Evolutionary conservation across 2,329 filamentous ascomycete species (phyloP), one percentile per base, ranked within the genome.

Genomic region (Hymenoscyphus infarciens): DNA sequence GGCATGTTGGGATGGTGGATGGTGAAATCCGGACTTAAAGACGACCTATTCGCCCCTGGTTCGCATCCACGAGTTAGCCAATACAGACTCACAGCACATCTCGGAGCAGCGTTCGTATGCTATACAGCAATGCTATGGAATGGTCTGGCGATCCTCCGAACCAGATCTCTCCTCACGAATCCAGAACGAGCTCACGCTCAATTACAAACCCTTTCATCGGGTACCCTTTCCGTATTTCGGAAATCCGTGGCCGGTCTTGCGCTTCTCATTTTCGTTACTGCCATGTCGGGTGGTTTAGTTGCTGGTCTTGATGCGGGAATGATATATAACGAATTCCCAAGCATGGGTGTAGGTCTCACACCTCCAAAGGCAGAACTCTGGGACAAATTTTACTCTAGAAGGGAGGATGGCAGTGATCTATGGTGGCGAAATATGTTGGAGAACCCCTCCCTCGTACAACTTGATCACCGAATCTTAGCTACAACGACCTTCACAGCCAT

Each of bases 1-100:
- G 95, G 95, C 54, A 85, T 95, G 72, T 88, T 99, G 67, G 95
- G 95, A 61, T 99, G 95, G 95, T 99, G 95, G 92, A 99, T 99
- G 95, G 95, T 99, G 70, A 96, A 96, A 77, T 96, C 91, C 11
- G 95, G 95, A 1, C 82, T 99, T 66, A 96, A 94, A 75, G 95
- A 98, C 74, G 95, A 99, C 75, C 84, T 99, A 31, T 97, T 99
- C 74, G 91, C 91, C 22, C 89, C 91, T 2, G 95, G 93, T 13
- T 90, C 88, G 62, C 92, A 97, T 75, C 95, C 95, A 0, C 87
- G 95, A 63, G 95, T 99, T 57, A 94, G 89, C 66, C 95, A 99
- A 78, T 99, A 99, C 79, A 87, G 95, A 59, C 83, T 99, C 61
- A 89, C 94, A 3, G 86, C 93, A 8, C 95, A 99, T 76, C 82